Evolutionary conservation across 352 stramenopile species (phyloP), one percentile per base, ranked within the genome.

Genomic region (Pythium inflatum): DNA sequence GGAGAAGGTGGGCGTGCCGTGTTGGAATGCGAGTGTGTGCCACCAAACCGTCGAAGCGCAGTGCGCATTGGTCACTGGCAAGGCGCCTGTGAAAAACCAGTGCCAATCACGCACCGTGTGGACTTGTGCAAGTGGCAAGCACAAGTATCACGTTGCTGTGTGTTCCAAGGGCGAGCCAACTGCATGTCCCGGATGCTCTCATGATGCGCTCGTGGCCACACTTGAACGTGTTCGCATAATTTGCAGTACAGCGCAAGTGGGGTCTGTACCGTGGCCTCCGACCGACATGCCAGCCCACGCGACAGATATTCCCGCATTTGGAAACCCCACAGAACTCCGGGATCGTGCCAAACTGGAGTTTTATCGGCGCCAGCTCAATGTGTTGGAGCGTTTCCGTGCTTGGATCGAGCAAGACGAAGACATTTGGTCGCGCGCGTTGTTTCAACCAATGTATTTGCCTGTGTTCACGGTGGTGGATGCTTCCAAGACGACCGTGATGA

Each of bases 1-100:
- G 18, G 53, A 80, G 27, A 67, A 55, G 13, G 74, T 87, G 3
- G 72, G 76, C 9, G 84, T 77, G 27, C 65, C 62, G n/a, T 93
- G 85, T 59, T 92, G 83, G 83, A 93, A 93, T 65, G 72, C 77
- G 33, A 34, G 18, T 0, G 33, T 50, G 6, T 93, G 85, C 60
- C 56, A 77, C 14, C 70, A 70, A 22, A 77, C 67, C 4, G 67
- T 90, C 20, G 46, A 57, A 5, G 68, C 73, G 1, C 18, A 58
- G 13, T 83, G 73, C 28, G 74, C 62, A 0, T 46, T 59, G n/a
- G 50, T 54, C 0, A 73, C 8, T 46, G 11, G 16, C 5, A 20
- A 59, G 3, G 43, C 57, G 30, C 3, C 20, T 20, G 14, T 33
- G 11, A 64, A 36, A 12, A 62, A 89, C 38, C 64, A 83, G 20